Conservation (phyloP, 2,329 filamentous ascomycete genomes). For the Capronia epimyces region DNA sequence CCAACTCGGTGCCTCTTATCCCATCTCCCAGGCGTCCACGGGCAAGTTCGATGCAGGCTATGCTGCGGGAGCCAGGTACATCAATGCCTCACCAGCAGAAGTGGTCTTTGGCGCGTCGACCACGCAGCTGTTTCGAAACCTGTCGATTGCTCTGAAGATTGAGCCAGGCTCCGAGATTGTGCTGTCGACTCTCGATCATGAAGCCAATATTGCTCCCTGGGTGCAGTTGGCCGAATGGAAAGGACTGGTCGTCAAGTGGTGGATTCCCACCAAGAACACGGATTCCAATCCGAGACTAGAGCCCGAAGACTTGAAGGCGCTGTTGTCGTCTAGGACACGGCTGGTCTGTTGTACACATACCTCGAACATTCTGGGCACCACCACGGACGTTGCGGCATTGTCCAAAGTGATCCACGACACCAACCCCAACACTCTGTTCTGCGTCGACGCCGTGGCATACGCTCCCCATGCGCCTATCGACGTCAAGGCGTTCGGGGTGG, state of each 20-base stretch:
- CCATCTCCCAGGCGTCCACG: constrained; percentile 55
- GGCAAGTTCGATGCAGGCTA: constrained; percentile 56
- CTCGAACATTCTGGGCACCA: constrained; percentile 67
- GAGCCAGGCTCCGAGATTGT: constrained; percentile 60
- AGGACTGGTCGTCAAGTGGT: constrained; percentile 64
- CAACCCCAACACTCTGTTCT: constrained; percentile 55
- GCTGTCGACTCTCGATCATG: constrained; percentile 67
- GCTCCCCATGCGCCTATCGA: constrained; percentile 68
- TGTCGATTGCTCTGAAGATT: constrained; percentile 54
- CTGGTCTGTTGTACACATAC: constrained; percentile 67
- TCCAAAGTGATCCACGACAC: constrained; percentile 37
- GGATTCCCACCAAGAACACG: constrained; percentile 48
- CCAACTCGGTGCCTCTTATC: constrained; percentile 68
- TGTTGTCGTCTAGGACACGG: constrained; percentile 60
- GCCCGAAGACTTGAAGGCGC: constrained; percentile 49
- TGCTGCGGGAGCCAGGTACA: constrained; percentile 61
- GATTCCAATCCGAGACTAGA: constrained; percentile 60
- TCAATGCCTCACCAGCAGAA: constrained; percentile 62
- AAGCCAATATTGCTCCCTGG: constrained; percentile 73
- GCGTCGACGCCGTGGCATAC: constrained; percentile 70
- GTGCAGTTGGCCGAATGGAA: constrained; percentile 59
- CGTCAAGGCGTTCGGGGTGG: constrained; percentile 61
- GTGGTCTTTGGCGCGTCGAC: constrained; percentile 69
- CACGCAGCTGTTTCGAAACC: constrained; percentile 70
- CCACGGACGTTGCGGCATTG: constrained; percentile 47